phyloP scores from a whole-genome alignment of 2,329 filamentous ascomycete genomes.

The Macrophomina phaseolina region DNA sequence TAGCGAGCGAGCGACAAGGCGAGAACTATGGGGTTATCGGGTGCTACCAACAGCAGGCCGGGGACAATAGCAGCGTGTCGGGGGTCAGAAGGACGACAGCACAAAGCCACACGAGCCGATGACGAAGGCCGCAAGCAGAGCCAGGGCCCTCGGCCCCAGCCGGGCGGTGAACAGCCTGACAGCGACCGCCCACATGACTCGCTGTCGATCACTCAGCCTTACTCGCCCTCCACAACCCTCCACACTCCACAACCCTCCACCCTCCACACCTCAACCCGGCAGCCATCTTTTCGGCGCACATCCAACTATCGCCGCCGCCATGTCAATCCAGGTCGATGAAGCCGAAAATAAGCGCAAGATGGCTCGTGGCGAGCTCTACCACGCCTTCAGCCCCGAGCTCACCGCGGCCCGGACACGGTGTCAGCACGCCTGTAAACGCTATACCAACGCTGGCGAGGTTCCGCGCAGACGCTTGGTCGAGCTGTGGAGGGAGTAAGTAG shows the following conservation, averaged over 20 bases:
- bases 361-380: slow-evolving; percentile 73
- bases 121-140: slow-evolving; percentile 15
- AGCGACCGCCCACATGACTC: not conserved
- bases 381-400: slow-evolving; percentile 74
- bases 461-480: slow-evolving; percentile 67
- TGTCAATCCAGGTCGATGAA: slow-evolving; percentile 21
- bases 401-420: slow-evolving; percentile 68
- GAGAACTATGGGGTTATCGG: not conserved
- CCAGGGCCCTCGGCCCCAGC: not conserved
- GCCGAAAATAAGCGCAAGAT: slow-evolving; percentile 55
- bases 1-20: not conserved
- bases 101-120: slow-evolving; percentile 21
- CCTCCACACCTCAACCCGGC: not conserved
- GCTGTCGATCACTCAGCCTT: slow-evolving; percentile 3
- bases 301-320: not conserved
- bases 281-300: not conserved
- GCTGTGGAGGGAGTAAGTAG: slow-evolving; percentile 72
- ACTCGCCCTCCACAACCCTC: not conserved
- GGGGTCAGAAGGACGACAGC: slow-evolving; percentile 15
- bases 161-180: slow-evolving; percentile 1
- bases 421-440: slow-evolving; percentile 64
- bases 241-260: not conserved
- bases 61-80: slow-evolving; percentile 11
- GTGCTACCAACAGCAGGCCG: slow-evolving; percentile 1
- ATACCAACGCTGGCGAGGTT: slow-evolving; percentile 67